Percentiles rank a stretch among this genome's conserved stretches.
These are phyloP conservation scores for Ceriops tagal DNA, from an alignment of 345 rosid genomes.

Conservation along the genomic window DNA sequence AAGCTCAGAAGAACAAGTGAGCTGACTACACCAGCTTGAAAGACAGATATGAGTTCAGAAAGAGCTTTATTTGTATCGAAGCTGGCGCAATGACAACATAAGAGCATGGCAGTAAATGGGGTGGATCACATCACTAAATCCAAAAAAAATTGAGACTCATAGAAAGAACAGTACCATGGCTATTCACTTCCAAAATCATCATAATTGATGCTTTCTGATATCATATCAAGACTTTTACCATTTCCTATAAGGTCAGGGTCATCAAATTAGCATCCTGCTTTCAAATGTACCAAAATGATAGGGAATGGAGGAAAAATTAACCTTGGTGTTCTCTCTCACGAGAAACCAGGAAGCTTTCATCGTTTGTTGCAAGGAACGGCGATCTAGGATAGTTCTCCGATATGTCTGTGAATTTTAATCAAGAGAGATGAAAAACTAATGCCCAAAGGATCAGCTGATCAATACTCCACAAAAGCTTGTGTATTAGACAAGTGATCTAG, in stretches of 20 bases:
- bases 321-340: constrained; percentile 30
- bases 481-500: neutral
- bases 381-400: constrained; percentile 78
- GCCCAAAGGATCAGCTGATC: neutral
- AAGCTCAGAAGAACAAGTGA: too few species aligned
- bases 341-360: constrained; percentile 25
- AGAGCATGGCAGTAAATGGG: too few species aligned
- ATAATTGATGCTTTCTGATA: constrained; percentile 85
- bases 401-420: constrained; percentile 52
- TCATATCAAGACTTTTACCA: constrained; percentile 71
- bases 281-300: neutral
- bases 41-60: too few species aligned
- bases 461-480: neutral
- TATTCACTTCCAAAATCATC: constrained; percentile 73
- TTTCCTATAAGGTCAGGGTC: constrained; percentile 49
- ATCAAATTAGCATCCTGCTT: constrained; percentile 17
- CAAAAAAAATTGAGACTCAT: too few species aligned
- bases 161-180: constrained; percentile 20
- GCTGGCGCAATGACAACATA: too few species aligned
- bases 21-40: too few species aligned
- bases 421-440: neutral
- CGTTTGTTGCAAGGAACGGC: constrained; percentile 55
- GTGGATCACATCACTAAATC: neutral
- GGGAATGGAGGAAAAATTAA: neutral
- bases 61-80: too few species aligned